These are phyloP conservation scores for Lasiodiplodia hormozganensis DNA, from an alignment of 2,329 filamentous ascomycete genomes.

Conservation along the genomic window DNA sequence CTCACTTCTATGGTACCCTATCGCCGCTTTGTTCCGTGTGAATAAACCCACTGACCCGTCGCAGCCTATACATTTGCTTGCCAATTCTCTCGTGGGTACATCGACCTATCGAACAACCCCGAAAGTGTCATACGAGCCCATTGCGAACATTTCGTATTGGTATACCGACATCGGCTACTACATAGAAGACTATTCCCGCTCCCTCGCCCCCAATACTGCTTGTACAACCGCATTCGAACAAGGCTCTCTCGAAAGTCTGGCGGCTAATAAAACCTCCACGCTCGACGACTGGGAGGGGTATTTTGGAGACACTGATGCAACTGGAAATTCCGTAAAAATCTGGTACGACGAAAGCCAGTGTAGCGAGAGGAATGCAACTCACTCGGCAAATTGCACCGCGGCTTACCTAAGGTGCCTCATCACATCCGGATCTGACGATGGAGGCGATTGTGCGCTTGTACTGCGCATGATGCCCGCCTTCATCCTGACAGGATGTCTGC, in stretches of 20 bases:
- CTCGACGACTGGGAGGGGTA: not conserved
- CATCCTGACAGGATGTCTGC: conserved; percentile 36
- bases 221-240: not conserved
- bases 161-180: not conserved
- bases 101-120: conserved; percentile 18
- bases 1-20: not conserved
- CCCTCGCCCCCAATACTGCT: fast-evolving
- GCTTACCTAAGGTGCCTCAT: no score
- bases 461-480: conserved; percentile 36
- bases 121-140: not conserved
- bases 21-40: not conserved
- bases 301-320: not conserved
- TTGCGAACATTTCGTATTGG: not conserved
- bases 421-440: not conserved
- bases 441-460: conserved; percentile 37
- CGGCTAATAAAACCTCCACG: not conserved
- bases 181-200: not conserved
- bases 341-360: not conserved
- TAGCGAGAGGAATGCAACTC: not conserved
- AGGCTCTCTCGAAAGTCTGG: not conserved
- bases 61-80: conserved; percentile 39
- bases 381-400: not conserved
- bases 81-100: conserved; percentile 40
- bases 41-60: not conserved
- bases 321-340: not conserved